Conservation (phyloP, 1,284 basidiomycete genomes). For the Mrakiaceae sp. region DNA sequence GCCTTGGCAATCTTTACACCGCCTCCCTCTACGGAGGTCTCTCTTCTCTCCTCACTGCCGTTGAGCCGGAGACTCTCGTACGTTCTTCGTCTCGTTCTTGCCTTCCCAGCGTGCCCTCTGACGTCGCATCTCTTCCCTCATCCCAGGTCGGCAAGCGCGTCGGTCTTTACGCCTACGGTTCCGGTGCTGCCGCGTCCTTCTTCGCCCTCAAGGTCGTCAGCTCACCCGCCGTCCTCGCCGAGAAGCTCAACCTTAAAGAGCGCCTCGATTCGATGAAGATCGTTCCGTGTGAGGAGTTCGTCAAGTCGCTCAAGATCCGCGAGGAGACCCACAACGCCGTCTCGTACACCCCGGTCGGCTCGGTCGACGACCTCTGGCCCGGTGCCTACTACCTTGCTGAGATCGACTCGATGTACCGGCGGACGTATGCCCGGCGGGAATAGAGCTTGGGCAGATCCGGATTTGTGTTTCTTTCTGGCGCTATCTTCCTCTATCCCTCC, state of each 20-base stretch:
- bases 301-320: slow-evolving; percentile 64
- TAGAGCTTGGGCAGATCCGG: neutral
- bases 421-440: slow-evolving; percentile 52
- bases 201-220: slow-evolving; percentile 76
- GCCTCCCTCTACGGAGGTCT: slow-evolving; percentile 93
- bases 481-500: neutral
- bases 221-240: slow-evolving; percentile 64
- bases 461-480: neutral
- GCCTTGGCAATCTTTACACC: slow-evolving; percentile 97
- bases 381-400: slow-evolving; percentile 87
- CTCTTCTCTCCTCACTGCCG: slow-evolving; percentile 62
- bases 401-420: slow-evolving; percentile 84
- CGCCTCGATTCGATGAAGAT: slow-evolving; percentile 80
- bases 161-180: slow-evolving; percentile 88
- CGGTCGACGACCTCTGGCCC: slow-evolving; percentile 84
- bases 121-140: neutral
- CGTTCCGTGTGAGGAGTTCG: slow-evolving; percentile 76
- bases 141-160: slow-evolving; percentile 59
- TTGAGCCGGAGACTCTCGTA: slow-evolving; percentile 51
- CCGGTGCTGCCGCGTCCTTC: slow-evolving; percentile 83
- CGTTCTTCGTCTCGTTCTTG: slow-evolving; percentile 7
- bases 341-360: slow-evolving; percentile 74
- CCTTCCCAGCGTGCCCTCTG: neutral
- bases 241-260: slow-evolving; percentile 66
- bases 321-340: slow-evolving; percentile 94